Evolutionary conservation across 179 eudicot species (phyloP).

Genomic region (Patellifolia procumbens): DNA sequence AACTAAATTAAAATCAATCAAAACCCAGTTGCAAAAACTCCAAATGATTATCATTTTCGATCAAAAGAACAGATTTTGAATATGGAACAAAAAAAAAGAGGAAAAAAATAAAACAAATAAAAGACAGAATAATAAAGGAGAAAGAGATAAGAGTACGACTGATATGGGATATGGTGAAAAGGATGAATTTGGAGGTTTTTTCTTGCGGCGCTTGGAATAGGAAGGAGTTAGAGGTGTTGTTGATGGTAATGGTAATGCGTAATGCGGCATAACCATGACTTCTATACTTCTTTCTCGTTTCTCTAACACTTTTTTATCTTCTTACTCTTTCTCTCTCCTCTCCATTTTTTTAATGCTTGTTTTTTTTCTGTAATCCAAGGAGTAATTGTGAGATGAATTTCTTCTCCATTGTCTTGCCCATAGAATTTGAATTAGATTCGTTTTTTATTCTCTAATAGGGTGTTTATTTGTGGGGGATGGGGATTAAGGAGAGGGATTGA

Average conservation of each 20-base stretch:
- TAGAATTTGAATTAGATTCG: no score
- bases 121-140: background rate
- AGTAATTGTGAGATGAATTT: no score
- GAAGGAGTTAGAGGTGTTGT: no score
- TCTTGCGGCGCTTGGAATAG: background rate
- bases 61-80: no score
- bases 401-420: no score
- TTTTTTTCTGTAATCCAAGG: background rate
- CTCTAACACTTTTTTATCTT: constrained; percentile 4
- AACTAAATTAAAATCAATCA: background rate
- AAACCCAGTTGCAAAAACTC: background rate
- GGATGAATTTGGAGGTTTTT: background rate
- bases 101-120: background rate
- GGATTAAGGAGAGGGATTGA: no score
- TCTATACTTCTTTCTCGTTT: background rate
- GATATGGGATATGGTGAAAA: background rate
- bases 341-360: background rate
- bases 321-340: background rate
- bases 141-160: background rate
- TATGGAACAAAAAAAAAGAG: background rate
- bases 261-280: constrained; percentile 7
- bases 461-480: no score
- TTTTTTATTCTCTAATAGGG: no score
- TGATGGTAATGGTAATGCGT: background rate
- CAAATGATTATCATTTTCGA: background rate